phyloP scores from a whole-genome alignment of 495 filamentous ascomycete species.

The Aspergillus sclerotiicarbonarius region DNA sequence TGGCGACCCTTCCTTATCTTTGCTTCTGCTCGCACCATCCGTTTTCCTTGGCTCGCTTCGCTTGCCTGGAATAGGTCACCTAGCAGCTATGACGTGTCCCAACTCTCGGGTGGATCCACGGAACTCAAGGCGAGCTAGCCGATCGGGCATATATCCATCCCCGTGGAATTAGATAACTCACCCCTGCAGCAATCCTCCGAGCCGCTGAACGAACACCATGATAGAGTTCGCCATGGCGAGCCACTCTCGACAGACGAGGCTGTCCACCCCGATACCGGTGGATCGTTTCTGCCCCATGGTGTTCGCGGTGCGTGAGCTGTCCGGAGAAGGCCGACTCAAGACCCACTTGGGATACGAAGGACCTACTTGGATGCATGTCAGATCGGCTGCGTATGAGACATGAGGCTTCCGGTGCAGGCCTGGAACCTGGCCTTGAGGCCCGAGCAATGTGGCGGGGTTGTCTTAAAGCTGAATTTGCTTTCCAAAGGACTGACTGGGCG shows the following conservation, averaged over 20 bases:
- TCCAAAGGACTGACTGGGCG: background rate
- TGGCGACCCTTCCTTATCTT: background rate
- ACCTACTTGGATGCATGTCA: conserved; percentile 3
- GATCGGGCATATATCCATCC: background rate
- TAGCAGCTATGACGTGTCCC: conserved; percentile 1
- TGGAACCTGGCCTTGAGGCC: conserved; percentile 2
- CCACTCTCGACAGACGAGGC: background rate
- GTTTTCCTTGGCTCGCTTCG: background rate
- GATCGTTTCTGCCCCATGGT: background rate
- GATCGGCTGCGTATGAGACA: background rate
- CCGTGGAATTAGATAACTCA: background rate
- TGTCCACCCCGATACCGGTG: background rate
- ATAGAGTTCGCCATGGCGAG: background rate
- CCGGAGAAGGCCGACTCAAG: background rate
- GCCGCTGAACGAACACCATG: background rate
- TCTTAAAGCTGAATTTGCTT: background rate
- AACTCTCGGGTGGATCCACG: background rate
- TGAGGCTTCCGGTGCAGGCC: background rate
- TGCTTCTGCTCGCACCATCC: background rate
- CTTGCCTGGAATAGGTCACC: background rate
- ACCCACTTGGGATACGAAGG: background rate
- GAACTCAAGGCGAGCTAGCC: background rate
- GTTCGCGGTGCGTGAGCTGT: background rate
- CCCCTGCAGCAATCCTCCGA: background rate
- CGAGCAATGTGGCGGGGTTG: conserved; percentile 2